These are phyloP conservation scores for Curvularia eragrostidis DNA, from an alignment of 2,329 filamentous ascomycete genomes.

Conservation along the genomic window DNA sequence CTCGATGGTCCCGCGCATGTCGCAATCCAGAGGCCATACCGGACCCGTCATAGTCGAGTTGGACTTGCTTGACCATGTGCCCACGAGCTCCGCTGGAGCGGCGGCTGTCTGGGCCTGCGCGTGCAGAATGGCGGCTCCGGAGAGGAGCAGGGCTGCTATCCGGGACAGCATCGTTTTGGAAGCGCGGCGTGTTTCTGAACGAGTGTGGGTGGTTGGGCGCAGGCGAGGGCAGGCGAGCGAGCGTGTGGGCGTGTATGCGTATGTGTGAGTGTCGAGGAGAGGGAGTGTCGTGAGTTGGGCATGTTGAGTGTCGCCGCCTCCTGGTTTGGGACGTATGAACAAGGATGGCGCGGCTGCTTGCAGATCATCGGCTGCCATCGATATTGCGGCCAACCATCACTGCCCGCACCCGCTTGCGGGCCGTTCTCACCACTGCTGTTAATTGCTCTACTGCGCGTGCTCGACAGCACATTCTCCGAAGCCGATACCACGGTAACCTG, in stretches of 20 bases:
- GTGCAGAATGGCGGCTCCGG: slow-evolving; percentile 47
- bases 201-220: slow-evolving; percentile 17
- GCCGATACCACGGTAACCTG: background rate
- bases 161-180: slow-evolving; percentile 33
- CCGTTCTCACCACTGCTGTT: slow-evolving; percentile 9
- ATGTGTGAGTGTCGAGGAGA: slow-evolving; percentile 21
- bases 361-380: slow-evolving; percentile 35
- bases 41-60: slow-evolving; percentile 72
- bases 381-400: slow-evolving; percentile 22
- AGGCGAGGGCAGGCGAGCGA: slow-evolving; percentile 21
- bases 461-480: background rate
- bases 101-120: slow-evolving; percentile 42
- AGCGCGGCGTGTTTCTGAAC: slow-evolving; percentile 10
- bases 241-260: slow-evolving; percentile 13
- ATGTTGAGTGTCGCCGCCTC: slow-evolving; percentile 24
- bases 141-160: slow-evolving; percentile 41
- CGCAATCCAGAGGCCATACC: slow-evolving; percentile 53
- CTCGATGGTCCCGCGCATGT: background rate
- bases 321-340: slow-evolving; percentile 24
- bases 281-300: slow-evolving; percentile 17
- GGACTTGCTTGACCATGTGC: slow-evolving; percentile 76
- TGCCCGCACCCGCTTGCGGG: slow-evolving; percentile 23
- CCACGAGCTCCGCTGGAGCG: slow-evolving; percentile 58
- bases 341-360: slow-evolving; percentile 36
- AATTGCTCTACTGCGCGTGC: background rate